Base-by-base conservation (phyloP, 2,329 filamentous ascomycete genomes). In the Fusarium sp. region DNA sequence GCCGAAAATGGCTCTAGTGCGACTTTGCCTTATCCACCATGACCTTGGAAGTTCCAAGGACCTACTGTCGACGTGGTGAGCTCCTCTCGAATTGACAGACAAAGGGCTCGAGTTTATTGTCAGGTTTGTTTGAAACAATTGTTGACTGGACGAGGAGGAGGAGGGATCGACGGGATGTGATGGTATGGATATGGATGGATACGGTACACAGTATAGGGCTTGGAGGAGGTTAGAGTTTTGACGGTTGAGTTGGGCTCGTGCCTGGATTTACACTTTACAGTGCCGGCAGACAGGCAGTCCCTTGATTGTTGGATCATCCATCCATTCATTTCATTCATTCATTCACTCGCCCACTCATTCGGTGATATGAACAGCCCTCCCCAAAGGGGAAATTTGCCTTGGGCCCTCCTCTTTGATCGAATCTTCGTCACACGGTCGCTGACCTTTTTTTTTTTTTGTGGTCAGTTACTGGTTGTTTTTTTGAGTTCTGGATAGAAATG, bases 1-100 rank as follows among this genome's bases (percentile, higher is more conserved):
- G n/a, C n/a, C n/a, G n/a, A n/a, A n/a, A n/a, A n/a, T 53, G 58
- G 65, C 38, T 53, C 62, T 67, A 58, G 69, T 61, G 69, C 46
- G 62, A 60, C 62, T 66, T 53, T 61, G 59, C 66, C 56, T 62
- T 60, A 61, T 51, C 61, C 59, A 73, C 71, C 50, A 42, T 37
- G 57, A 37, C 59, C 59, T 42, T 56, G 59, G 57, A 57, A 62
- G 61, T 69, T 53, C 66, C 56, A 38, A 62, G 33, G 45, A 67
- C 65, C 31, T 69, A 18, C 53, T 69, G 52, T 53, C 49, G 44
- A 62, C 57, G 47, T 53, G 55, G 51, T 66, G 65, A 69, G 51
- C 60, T 62, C 33, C 23, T 62, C 49, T 61, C 33, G 44, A 51
- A 34, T 38, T 63, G 36, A 45, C 34, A 44, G 28, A 34, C 33